Base-by-base conservation (phyloP, 2,329 filamentous ascomycete species). In the Cladosporium sphaerospermum region DNA sequence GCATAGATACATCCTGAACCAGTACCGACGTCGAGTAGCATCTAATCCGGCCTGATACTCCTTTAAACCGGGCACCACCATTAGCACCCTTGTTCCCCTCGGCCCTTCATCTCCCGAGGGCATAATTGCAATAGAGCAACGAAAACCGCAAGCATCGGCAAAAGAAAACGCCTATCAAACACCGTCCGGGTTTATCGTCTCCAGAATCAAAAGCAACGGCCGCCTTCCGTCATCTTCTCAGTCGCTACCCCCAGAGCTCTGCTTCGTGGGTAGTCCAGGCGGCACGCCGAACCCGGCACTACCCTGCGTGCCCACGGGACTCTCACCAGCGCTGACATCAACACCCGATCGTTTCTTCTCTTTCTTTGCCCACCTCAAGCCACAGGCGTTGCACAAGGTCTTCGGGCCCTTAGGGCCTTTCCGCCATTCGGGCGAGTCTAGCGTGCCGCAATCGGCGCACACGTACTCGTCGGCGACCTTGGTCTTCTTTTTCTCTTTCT, bases 341-440 rank as follows among this genome's bases (percentile, higher is more conserved):
- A 53, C 19, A 8, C 62, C 62, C 14, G 53, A 47, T 31, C 63
- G 55, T 61, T 70, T 70, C 62, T 70, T 70, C 57, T 70, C 68
- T 57, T 69, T 70, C 62, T 70, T 70, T 34, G 68, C 68, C 68
- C 68, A 70, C 14, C 68, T 59, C 33, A 70, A 53, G 33, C 92
- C 92, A 67, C 92, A 97, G 7, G 92, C 92, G 73, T 97, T 97
- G 71, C 92, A 97, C 10, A 97, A 74, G 8, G 92, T 96, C 71
- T 97, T 96, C 1, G 91, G 91, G 2, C 92, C 92, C 57, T 82
- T 89, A 0, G 92, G 92, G 0, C 92, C 92, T 69, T 96, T 96
- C 57, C 92, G 80, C 92, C 92, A 97, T 74, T 97, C 92, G 0
- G 92, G 92, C 13, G 89, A 95, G 66, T 96, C 91, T 39, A 95